Percentiles rank a stretch among this genome's conserved stretches.
Evolutionary conservation across 176 grass and related monocot species (phyloP).

Genomic region (Bolboschoenus planiculmis): DNA sequence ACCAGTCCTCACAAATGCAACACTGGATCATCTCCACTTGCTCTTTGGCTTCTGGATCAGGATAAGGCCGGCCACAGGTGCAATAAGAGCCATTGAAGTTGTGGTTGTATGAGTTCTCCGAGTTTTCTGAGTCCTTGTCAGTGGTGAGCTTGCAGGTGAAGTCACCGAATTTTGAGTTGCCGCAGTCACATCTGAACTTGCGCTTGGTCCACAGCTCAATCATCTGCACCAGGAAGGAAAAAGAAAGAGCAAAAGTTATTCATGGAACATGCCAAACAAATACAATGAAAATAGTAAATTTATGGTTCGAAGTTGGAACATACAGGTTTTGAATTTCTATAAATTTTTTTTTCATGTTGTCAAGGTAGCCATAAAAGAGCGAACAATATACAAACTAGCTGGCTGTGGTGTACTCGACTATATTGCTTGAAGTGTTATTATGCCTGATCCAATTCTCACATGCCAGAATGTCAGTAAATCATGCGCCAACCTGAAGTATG

Average conservation of each 20-base stretch:
- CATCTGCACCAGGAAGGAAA: conserved; percentile 31
- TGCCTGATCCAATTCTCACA: not conserved
- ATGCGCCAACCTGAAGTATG: not conserved
- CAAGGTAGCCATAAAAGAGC: not conserved
- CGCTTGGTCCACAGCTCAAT: conserved; percentile 97
- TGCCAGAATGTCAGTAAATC: not conserved
- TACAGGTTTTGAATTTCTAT: not conserved
- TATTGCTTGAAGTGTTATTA: not conserved
- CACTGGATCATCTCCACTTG: conserved; percentile 99
- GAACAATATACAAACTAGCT: not conserved
- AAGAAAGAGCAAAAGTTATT: not conserved
- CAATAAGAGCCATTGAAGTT: conserved; percentile 95
- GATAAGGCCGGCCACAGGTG: conserved; percentile 84
- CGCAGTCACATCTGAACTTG: conserved; percentile 88
- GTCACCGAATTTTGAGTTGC: conserved; percentile 78
- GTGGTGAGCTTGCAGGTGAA: conserved; percentile 69
- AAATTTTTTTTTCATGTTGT: not conserved
- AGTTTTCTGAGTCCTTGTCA: conserved; percentile 70
- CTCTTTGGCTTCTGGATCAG: conserved; percentile 81
- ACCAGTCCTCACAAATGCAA: conserved; percentile 97
- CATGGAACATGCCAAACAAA: not conserved
- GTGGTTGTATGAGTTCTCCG: conserved; percentile 72
- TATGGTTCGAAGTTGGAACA: not conserved
- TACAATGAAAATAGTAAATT: not conserved
- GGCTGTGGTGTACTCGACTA: not conserved